Evolutionary conservation across 768 basidiomycete species (phyloP).

Genomic region (Boletus rubescentipes): DNA sequence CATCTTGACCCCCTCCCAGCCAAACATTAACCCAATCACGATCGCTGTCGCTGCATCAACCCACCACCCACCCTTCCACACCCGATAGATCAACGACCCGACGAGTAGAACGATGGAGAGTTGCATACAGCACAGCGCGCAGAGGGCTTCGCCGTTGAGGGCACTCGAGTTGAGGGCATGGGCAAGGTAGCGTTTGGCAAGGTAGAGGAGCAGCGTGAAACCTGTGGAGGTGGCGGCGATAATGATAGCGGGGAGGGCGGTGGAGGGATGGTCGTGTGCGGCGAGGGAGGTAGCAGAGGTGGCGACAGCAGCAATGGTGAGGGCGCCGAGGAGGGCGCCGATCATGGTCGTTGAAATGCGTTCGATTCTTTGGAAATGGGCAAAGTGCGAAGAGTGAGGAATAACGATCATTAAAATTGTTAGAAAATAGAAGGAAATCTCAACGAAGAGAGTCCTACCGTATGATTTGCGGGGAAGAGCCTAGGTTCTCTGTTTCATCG

Average conservation of each 20-base stretch:
- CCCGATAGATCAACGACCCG: constrained; percentile 39
- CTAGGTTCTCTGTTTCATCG: constrained; percentile 24
- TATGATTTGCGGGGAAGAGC: constrained; percentile 7
- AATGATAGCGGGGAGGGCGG: constrained; percentile 41
- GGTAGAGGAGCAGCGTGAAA: constrained; percentile 42
- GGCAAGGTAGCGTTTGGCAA: constrained; percentile 46
- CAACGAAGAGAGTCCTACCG: constrained; percentile 6
- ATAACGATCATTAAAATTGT: neutral
- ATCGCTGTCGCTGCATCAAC: constrained; percentile 45
- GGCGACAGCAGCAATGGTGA: constrained; percentile 38
- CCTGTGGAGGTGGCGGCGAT: constrained; percentile 41
- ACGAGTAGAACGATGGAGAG: constrained; percentile 43
- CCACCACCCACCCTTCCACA: constrained; percentile 51
- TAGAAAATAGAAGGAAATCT: neutral
- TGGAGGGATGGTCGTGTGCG: constrained; percentile 37
- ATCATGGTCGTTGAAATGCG: constrained; percentile 37
- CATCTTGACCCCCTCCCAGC: constrained; percentile 47
- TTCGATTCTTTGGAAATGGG: constrained; percentile 32
- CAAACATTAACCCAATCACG: constrained; percentile 40
- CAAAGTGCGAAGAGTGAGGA: neutral
- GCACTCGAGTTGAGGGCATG: constrained; percentile 43
- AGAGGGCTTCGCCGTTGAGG: constrained; percentile 45
- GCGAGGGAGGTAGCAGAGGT: constrained; percentile 38
- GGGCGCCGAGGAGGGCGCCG: constrained; percentile 36
- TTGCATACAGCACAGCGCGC: constrained; percentile 44